Base-by-base conservation (phyloP, 1,284 basidiomycete species). In the Porogramme epimiltina region DNA sequence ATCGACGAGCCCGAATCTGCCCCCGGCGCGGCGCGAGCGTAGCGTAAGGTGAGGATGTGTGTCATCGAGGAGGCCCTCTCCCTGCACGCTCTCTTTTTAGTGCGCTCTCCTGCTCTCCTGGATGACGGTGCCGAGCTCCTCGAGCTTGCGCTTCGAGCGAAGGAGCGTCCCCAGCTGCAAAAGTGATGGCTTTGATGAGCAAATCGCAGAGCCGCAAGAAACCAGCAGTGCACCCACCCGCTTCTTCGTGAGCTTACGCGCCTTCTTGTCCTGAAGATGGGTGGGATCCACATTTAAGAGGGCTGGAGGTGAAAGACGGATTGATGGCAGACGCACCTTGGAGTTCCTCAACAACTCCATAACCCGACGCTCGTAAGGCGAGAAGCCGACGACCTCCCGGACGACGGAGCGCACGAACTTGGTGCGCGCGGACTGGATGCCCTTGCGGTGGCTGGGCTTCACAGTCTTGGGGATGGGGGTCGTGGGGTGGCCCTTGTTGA, bases 331-430 rank as follows among this genome's bases (percentile, higher is more conserved):
- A 72, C 85, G 63, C 69, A 93, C 91, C 84, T 98, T 98, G 62
- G 94, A 97, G 88, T 98, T 99, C 74, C 96, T 88, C 80, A 99
- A 79, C 83, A 99, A 75, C 79, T 99, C 97, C 92, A 99, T 89
- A 54, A 99, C 95, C 63, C 97, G 88, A 70, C 95, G 85, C 85
- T 99, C 97, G 75, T 99, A 99, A 42, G 97, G 92, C 42, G 95
- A 93, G 80, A 98, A 99, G 59, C 97, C 97, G 70, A 89, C 93
- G 69, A 97, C 94, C 81, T 98, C 95, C 65, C 95, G 87, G 67
- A 98, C 81, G 59, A 98, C 82, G 60, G 86, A 89, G 71, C 91
- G 89, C 69, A 97, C 93, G 68, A 98, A 95, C 69, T 88, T 88
- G 70, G 87, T 93, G 78, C 91, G 92, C 64, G 82, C 81, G 52